Evolutionary conservation across 805 yeast genomes (phyloP).

Genomic region (Spathaspora arborariae): DNA sequence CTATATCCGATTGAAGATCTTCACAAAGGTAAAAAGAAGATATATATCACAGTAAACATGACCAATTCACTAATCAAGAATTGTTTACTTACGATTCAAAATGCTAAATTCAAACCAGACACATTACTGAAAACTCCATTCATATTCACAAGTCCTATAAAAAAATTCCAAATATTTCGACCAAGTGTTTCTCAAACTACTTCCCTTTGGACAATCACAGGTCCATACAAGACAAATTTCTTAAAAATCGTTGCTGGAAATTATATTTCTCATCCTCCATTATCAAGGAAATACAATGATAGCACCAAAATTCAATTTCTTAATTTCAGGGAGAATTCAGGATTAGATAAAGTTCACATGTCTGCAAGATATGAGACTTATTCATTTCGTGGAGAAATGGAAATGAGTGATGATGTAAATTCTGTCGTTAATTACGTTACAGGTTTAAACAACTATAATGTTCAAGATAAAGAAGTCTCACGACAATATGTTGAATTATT

Average conservation of each 20-base stretch:
- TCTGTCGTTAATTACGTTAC: constrained; percentile 53
- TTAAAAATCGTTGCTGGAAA: constrained; percentile 56
- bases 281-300: constrained; percentile 47
- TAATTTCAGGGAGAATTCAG: constrained; percentile 33
- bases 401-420: constrained; percentile 58
- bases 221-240: constrained; percentile 50
- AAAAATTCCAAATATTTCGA: constrained; percentile 18
- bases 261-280: constrained; percentile 48
- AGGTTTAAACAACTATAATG: constrained; percentile 50
- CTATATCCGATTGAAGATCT: too few relatives aligned
- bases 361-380: constrained; percentile 87
- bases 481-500: constrained; percentile 36
- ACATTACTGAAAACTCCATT: constrained; percentile 4
- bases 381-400: constrained; percentile 59
- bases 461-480: constrained; percentile 15
- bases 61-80: not conserved
- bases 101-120: constrained; percentile 20
- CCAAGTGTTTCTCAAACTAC: constrained; percentile 14
- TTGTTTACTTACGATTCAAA: constrained; percentile 18
- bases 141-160: constrained; percentile 25
- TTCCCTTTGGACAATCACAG: constrained; percentile 30
- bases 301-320: constrained; percentile 30
- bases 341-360: constrained; percentile 56
- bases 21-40: too few relatives aligned
- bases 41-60: not conserved